A percentile compares a stretch with the other conserved stretches of the same genome.
These are phyloP conservation scores for Periconia sp. DNA, from an alignment of 2,329 filamentous ascomycete species.

Conservation along the genomic window DNA sequence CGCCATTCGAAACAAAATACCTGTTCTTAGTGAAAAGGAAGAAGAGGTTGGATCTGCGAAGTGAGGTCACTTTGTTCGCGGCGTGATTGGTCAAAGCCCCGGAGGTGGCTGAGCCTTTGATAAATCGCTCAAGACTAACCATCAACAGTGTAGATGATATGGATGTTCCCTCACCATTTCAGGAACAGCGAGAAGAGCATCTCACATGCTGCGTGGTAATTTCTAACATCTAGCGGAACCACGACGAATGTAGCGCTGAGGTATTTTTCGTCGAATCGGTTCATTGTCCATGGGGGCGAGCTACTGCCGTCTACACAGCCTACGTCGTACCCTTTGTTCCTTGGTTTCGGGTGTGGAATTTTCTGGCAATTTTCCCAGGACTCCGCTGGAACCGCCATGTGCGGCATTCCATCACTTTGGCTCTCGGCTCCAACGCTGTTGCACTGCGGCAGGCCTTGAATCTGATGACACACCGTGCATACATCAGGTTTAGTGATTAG, in stretches of 20 bases:
- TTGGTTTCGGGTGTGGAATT: background rate
- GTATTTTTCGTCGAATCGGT: slow-evolving; percentile 14
- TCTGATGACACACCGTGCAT: background rate
- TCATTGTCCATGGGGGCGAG: background rate
- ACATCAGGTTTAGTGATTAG: background rate
- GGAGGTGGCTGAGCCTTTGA: slow-evolving; percentile 6
- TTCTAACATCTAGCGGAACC: background rate
- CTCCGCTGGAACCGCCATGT: background rate
- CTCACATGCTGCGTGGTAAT: slow-evolving; percentile 8
- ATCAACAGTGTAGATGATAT: slow-evolving; percentile 8
- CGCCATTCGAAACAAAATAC: slow-evolving; percentile 4
- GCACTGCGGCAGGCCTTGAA: background rate
- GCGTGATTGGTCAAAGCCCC: slow-evolving; percentile 4
- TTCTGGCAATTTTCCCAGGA: background rate
- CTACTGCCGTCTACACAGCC: slow-evolving; percentile 6
- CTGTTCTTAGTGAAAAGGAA: background rate
- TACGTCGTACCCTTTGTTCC: slow-evolving; percentile 1
- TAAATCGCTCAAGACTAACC: slow-evolving; percentile 16
- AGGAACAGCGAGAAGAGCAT: slow-evolving; percentile 11
- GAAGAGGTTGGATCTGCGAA: background rate
- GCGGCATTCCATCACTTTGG: background rate
- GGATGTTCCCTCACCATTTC: slow-evolving; percentile 4
- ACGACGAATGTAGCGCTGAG: slow-evolving; percentile 7
- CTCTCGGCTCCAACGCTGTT: background rate
- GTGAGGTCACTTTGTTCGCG: slow-evolving; percentile 6